Evolutionary conservation across 1,139 yeast species (phyloP).

Genomic region (Kodamaea suecica): DNA sequence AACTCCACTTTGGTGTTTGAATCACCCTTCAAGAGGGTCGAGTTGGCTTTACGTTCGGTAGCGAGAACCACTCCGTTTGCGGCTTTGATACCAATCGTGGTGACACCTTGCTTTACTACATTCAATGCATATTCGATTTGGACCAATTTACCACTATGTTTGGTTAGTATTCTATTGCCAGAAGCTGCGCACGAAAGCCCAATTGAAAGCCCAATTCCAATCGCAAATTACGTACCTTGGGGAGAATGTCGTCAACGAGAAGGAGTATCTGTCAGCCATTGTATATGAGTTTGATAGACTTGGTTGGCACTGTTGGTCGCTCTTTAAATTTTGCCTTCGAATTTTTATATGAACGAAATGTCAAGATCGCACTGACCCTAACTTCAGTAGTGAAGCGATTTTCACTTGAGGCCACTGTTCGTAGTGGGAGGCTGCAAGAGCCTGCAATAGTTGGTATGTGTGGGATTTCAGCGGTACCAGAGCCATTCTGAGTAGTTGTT

Average conservation of each 20-base stretch:
- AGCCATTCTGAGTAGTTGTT: too few relatives aligned
- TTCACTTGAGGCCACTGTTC: too few relatives aligned
- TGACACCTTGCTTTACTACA: slow-evolving; percentile 97
- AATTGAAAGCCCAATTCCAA: too few relatives aligned
- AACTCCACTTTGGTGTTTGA: slow-evolving; percentile 75
- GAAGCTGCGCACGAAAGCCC: neutral
- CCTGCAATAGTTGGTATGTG: too few relatives aligned
- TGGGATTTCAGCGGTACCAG: too few relatives aligned
- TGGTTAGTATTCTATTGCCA: slow-evolving; percentile 19
- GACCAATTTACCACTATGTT: slow-evolving; percentile 82
- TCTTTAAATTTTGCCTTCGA: slow-evolving; percentile 15
- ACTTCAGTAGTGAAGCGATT: too few relatives aligned
- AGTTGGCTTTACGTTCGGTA: slow-evolving; percentile 87
- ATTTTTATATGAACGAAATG: too few relatives aligned
- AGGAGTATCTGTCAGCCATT: slow-evolving; percentile 98
- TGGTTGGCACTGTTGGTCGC: too few relatives aligned
- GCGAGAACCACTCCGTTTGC: slow-evolving; percentile 96
- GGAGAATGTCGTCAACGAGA: slow-evolving; percentile 92
- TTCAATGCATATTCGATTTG: slow-evolving; percentile 97
- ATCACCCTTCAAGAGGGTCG: slow-evolving; percentile 72
- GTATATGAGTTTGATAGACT: slow-evolving; percentile 12
- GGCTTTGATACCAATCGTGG: slow-evolving; percentile 93
- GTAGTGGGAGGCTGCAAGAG: too few relatives aligned
- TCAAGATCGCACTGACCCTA: too few relatives aligned
- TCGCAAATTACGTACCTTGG: slow-evolving; percentile 89